These are phyloP conservation scores for Zygoascus flipseniorum DNA, from an alignment of 805 yeast genomes.

Conservation along the genomic window DNA sequence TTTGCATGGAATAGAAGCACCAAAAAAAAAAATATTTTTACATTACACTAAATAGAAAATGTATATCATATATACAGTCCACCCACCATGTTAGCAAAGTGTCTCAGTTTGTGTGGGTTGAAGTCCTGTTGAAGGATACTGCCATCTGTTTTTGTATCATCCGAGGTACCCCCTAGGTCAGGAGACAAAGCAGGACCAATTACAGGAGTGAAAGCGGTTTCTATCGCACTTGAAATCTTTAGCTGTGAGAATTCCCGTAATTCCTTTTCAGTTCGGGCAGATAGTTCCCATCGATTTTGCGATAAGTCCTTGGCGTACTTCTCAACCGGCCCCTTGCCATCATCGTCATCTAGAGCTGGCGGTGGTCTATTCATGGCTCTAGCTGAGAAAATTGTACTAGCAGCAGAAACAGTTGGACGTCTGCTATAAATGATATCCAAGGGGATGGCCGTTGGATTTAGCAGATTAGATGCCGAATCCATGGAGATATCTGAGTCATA, in stretches of 20 bases:
- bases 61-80: no score
- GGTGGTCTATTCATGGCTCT: not conserved
- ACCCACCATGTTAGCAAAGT: no score
- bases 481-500: not conserved
- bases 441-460: not conserved
- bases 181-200: no score
- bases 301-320: not conserved
- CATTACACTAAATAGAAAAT: no score
- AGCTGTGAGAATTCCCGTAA: not conserved
- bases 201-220: not conserved
- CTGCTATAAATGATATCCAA: not conserved
- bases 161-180: no score
- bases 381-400: not conserved
- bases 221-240: not conserved
- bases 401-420: not conserved
- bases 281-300: not conserved
- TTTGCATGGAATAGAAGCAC: no score
- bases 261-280: not conserved
- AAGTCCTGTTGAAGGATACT: no score
- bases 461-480: not conserved
- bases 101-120: no score
- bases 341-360: not conserved
- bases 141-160: no score
- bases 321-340: not conserved
- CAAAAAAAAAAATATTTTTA: no score